These are phyloP conservation scores for Goffeauzyma gilvescens DNA, from an alignment of 768 basidiomycete genomes.

Conservation along the genomic window DNA sequence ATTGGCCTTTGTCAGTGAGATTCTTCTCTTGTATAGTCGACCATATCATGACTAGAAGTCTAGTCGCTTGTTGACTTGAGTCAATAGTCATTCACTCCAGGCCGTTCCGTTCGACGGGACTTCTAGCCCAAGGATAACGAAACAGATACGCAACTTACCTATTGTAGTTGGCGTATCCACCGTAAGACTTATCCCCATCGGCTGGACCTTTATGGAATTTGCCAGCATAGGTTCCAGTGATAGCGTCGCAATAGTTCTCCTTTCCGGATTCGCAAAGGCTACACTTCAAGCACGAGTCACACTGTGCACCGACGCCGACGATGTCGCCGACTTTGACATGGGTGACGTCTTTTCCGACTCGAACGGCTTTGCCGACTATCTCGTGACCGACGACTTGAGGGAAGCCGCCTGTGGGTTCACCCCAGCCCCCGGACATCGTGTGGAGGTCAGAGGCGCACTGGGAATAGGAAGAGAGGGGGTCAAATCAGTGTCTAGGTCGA, in stretches of 20 bases:
- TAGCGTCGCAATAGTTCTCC: neutral
- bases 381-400: slow-evolving; percentile 36
- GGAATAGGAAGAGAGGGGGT: neutral
- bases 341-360: slow-evolving; percentile 40
- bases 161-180: slow-evolving; percentile 15
- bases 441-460: slow-evolving; percentile 42
- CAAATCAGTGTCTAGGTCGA: neutral
- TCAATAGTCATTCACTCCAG: too few species aligned
- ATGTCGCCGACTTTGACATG: slow-evolving; percentile 43
- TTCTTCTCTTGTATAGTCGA: too few species aligned
- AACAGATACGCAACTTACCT: neutral
- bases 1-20: too few species aligned
- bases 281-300: slow-evolving; percentile 40
- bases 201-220: slow-evolving; percentile 15
- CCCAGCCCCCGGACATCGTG: slow-evolving; percentile 36
- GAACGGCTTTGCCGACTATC: slow-evolving; percentile 39
- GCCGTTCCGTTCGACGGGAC: too few species aligned
- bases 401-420: slow-evolving; percentile 20
- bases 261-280: slow-evolving; percentile 35
- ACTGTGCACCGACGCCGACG: slow-evolving; percentile 41
- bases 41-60: too few species aligned
- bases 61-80: too few species aligned
- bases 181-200: slow-evolving; percentile 19
- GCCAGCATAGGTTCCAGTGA: slow-evolving; percentile 18
- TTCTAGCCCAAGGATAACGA: neutral